Percentiles rank a stretch among this genome's conserved stretches.
These are phyloP conservation scores for Gaertneriomyces sp. DNA, from an alignment of 192 early-diverging fungal genomes.

Conservation along the genomic window DNA sequence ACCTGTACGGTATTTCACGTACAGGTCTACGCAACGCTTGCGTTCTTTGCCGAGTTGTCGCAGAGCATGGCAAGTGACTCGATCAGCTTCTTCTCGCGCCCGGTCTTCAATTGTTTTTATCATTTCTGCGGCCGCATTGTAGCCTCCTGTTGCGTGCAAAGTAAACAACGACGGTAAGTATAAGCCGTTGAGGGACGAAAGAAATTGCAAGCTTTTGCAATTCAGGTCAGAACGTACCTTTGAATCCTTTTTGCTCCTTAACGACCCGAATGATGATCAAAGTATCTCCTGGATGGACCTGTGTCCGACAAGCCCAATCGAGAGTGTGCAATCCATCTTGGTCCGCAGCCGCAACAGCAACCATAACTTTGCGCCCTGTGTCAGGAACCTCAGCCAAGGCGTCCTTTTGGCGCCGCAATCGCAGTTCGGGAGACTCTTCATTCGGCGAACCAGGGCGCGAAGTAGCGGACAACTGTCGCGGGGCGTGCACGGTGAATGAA, in stretches of 20 bases:
- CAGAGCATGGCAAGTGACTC: slow-evolving; percentile 24
- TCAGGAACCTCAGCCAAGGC: slow-evolving; percentile 23
- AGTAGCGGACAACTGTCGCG: slow-evolving; percentile 18
- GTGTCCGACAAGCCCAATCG: slow-evolving; percentile 19
- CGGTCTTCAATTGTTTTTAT: slow-evolving; percentile 16
- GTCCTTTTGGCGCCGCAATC: not conserved
- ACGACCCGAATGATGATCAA: slow-evolving; percentile 21
- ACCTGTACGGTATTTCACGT: slow-evolving; percentile 26
- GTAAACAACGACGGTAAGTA: not conserved
- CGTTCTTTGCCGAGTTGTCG: slow-evolving; percentile 13
- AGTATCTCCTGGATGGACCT: slow-evolving; percentile 20
- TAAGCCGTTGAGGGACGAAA: not conserved
- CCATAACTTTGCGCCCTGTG: slow-evolving; percentile 28
- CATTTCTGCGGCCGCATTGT: slow-evolving; percentile 21
- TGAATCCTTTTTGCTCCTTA: slow-evolving; percentile 20
- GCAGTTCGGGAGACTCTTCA: not conserved
- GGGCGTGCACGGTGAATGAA: slow-evolving; percentile 25
- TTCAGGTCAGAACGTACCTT: slow-evolving; percentile 7
- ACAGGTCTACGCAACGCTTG: slow-evolving; percentile 18
- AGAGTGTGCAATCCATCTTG: slow-evolving; percentile 20
- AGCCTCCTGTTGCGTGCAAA: slow-evolving; percentile 16
- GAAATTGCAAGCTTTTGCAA: too few species aligned
- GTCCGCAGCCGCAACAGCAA: slow-evolving; percentile 31
- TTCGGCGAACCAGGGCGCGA: slow-evolving; percentile 17
- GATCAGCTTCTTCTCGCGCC: slow-evolving; percentile 20